A percentile compares a stretch with the other conserved stretches of the same genome.
Evolutionary conservation across 352 stramenopile species (phyloP).

Genomic region (Globisporangium emineosum): DNA sequence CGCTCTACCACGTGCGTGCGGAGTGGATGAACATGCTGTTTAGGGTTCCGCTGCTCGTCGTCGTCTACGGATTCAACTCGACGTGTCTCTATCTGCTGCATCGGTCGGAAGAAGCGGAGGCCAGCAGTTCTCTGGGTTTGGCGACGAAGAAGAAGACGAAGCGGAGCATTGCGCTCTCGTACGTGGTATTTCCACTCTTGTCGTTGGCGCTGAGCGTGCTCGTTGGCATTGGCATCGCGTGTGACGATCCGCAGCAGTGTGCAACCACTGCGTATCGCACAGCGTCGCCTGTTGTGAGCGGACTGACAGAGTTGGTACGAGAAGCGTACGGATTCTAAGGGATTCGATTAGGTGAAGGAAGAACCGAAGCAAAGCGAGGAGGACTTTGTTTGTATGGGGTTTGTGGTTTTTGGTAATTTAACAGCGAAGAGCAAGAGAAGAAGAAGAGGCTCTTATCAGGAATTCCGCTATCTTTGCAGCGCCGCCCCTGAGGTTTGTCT

Average conservation of each 20-base stretch:
- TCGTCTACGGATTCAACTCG: conserved; percentile 78
- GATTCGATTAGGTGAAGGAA: not conserved
- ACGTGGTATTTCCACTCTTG: conserved; percentile 54
- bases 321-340: conserved; percentile 55
- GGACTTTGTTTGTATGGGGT: not conserved
- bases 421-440: conserved; percentile 1
- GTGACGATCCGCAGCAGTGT: conserved; percentile 64
- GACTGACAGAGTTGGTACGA: conserved; percentile 30
- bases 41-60: conserved; percentile 52
- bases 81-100: conserved; percentile 55
- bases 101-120: conserved; percentile 16
- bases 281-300: conserved; percentile 25
- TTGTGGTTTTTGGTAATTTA: conserved; percentile 4
- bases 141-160: conserved; percentile 23
- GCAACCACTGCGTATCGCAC: conserved; percentile 36
- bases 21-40: conserved; percentile 86
- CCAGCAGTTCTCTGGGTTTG: not conserved
- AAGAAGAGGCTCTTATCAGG: not conserved
- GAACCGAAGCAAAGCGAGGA: not conserved
- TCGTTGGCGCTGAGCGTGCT: conserved; percentile 59
- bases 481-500: not conserved
- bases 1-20: conserved; percentile 61
- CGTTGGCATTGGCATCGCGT: conserved; percentile 68
- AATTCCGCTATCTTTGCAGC: not conserved
- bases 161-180: conserved; percentile 40